Conservation (phyloP, 345 rosid genomes). For the Eucalyptus cladocalyx region DNA sequence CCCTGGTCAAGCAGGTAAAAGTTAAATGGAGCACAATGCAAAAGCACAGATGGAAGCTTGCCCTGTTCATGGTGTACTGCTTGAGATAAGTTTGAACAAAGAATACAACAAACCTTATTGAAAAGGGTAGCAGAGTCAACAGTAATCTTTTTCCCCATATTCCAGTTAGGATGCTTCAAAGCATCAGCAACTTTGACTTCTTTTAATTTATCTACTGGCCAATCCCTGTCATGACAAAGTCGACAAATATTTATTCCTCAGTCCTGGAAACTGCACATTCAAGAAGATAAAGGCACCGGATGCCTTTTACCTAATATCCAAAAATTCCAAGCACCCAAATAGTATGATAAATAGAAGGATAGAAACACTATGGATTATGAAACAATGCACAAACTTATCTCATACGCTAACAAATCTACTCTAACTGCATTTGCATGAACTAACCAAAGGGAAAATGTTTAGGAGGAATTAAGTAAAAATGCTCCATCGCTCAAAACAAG, state of each 20-base stretch:
- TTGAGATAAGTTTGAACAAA: background rate
- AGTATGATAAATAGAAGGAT: background rate
- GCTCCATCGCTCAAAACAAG: background rate
- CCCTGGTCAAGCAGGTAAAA: constrained; percentile 36
- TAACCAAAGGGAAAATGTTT: background rate
- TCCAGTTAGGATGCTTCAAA: constrained; percentile 96
- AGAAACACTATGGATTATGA: background rate
- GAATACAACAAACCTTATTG: constrained; percentile 50
- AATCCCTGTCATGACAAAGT: constrained; percentile 34
- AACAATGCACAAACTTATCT: background rate
- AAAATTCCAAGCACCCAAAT: background rate
- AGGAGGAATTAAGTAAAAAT: background rate
- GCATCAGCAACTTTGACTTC: constrained; percentile 94
- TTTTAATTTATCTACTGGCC: constrained; percentile 86
- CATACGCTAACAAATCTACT: background rate
- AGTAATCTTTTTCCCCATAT: constrained; percentile 94
- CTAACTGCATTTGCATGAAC: background rate
- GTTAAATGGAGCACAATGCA: background rate
- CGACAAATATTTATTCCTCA: background rate
- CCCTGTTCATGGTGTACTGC: background rate
- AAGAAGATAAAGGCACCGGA: background rate
- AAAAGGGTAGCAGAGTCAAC: constrained; percentile 97
- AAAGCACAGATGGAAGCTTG: background rate
- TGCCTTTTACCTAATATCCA: background rate
- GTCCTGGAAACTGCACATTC: background rate